A percentile compares a stretch with the other conserved stretches of the same genome.
Conservation (phyloP, 495 filamentous ascomycete genomes). For the Penicillium paradoxum region DNA sequence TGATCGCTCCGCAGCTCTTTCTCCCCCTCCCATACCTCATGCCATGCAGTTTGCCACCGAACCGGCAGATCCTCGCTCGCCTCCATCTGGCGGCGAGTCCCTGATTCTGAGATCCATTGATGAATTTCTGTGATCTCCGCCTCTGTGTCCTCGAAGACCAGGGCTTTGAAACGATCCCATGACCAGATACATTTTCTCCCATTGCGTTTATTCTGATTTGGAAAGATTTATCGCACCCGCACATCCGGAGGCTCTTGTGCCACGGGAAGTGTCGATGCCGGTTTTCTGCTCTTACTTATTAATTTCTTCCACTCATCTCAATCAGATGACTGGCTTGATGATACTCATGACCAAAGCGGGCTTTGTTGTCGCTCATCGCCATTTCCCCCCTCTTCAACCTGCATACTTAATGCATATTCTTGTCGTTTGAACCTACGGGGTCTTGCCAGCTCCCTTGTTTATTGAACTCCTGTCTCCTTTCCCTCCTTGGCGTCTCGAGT, state of each 20-base stretch:
- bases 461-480: constrained; percentile 9
- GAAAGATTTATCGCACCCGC: constrained; percentile 13
- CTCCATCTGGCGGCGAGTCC: constrained; percentile 40
- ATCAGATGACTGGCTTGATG: constrained; percentile 27
- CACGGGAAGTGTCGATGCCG: background rate
- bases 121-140: constrained; percentile 42
- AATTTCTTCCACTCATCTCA: constrained; percentile 19
- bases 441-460: constrained; percentile 8
- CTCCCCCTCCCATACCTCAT: constrained; percentile 3
- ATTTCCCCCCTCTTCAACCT: constrained; percentile 1
- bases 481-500: constrained; percentile 24
- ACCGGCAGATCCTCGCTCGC: constrained; percentile 46
- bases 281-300: constrained; percentile 7
- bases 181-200: constrained; percentile 24
- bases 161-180: constrained; percentile 33
- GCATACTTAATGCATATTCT: constrained; percentile 10
- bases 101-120: constrained; percentile 52
- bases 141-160: constrained; percentile 2
- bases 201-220: constrained; percentile 10
- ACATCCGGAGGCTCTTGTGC: constrained; percentile 5
- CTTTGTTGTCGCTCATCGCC: constrained; percentile 41
- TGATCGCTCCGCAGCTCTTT: constrained; percentile 29
- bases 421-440: constrained; percentile 12
- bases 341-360: constrained; percentile 45
- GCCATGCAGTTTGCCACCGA: constrained; percentile 27